A percentile compares a stretch with the other conserved stretches of the same genome.
Evolutionary conservation across 1,139 yeast genomes (phyloP).

Genomic region (Tardiomyces blankii): DNA sequence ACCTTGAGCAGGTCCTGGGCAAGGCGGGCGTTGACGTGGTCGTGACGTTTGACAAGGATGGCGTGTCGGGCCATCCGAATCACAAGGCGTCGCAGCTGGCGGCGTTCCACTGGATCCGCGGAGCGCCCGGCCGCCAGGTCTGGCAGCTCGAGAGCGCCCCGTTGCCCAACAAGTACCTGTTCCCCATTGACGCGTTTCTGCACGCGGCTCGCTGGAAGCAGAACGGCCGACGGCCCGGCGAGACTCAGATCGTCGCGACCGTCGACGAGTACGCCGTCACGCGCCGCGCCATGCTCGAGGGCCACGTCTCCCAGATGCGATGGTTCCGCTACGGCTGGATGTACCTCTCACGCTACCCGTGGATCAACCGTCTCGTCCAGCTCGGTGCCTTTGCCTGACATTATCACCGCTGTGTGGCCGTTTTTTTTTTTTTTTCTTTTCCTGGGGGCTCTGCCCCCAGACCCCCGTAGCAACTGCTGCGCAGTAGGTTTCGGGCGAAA

Average conservation of each 20-base stretch:
- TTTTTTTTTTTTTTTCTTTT: conserved; percentile 1
- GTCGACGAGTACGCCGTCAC: conserved; percentile 49
- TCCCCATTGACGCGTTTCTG: conserved; percentile 25
- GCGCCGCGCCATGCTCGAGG: conserved; percentile 68
- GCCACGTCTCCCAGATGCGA: conserved; percentile 83
- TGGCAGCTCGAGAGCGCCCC: conserved; percentile 29
- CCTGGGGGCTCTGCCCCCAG: too few relatives aligned
- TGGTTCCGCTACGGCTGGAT: conserved; percentile 96
- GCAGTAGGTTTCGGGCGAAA: conserved; percentile 9
- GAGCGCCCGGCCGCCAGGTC: conserved; percentile 10
- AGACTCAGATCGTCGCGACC: conserved; percentile 34
- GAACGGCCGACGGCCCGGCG: conserved; percentile 1
- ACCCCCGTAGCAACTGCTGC: neutral
- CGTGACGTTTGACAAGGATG: conserved; percentile 71
- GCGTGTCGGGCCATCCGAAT: conserved; percentile 81
- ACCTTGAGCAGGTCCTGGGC: conserved; percentile 19
- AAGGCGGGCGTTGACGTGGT: conserved; percentile 30
- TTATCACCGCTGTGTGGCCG: neutral
- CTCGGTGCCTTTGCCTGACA: conserved; percentile 6
- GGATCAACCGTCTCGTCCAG: conserved; percentile 48
- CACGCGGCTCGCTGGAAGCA: conserved; percentile 19
- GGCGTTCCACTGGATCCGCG: conserved; percentile 27
- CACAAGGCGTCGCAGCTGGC: conserved; percentile 63
- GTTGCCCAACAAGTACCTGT: conserved; percentile 26
- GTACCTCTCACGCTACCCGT: conserved; percentile 58